phyloP scores from a whole-genome alignment of 2,329 filamentous ascomycete species.

The Talaromyces funiculosus region DNA sequence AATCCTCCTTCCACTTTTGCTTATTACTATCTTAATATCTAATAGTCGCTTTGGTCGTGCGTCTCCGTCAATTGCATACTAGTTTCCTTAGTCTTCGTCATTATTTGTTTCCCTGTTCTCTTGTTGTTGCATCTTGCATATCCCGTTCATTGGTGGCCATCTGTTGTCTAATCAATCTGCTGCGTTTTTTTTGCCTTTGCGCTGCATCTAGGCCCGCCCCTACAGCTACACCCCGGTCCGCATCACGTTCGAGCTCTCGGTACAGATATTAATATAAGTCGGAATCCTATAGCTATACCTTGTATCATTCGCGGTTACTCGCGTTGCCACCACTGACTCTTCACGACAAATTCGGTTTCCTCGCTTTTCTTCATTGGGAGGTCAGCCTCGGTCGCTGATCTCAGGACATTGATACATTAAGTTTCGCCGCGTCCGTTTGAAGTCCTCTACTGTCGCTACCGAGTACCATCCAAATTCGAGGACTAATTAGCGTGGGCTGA shows the following conservation, averaged over 20 bases:
- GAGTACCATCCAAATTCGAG: constrained; percentile 3
- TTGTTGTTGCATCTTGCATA: constrained; percentile 11
- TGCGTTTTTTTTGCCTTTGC: constrained; percentile 10
- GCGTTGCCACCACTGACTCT: background rate
- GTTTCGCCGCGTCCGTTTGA: background rate
- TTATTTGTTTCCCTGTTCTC: background rate
- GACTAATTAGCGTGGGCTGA: background rate
- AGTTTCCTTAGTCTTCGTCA: constrained; percentile 13
- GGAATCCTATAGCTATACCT: background rate
- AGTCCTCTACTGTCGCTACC: constrained; percentile 13
- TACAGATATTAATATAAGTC: background rate
- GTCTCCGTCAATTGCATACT: constrained; percentile 14
- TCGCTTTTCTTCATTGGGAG: background rate
- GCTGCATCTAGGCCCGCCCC: constrained; percentile 13
- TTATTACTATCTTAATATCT: constrained; percentile 14
- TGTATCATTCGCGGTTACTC: background rate
- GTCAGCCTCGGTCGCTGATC: background rate
- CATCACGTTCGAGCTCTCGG: constrained; percentile 15
- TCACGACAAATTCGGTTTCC: background rate
- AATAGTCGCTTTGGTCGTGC: constrained; percentile 14
- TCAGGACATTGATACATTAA: background rate
- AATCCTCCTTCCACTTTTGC: background rate
- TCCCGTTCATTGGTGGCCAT: constrained; percentile 10
- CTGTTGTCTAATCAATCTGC: constrained; percentile 11
- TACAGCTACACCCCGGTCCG: constrained; percentile 21